A percentile compares a stretch with the other conserved stretches of the same genome.
phyloP scores from a whole-genome alignment of 148 eudicot genomes.

The Persicaria maculosa region DNA sequence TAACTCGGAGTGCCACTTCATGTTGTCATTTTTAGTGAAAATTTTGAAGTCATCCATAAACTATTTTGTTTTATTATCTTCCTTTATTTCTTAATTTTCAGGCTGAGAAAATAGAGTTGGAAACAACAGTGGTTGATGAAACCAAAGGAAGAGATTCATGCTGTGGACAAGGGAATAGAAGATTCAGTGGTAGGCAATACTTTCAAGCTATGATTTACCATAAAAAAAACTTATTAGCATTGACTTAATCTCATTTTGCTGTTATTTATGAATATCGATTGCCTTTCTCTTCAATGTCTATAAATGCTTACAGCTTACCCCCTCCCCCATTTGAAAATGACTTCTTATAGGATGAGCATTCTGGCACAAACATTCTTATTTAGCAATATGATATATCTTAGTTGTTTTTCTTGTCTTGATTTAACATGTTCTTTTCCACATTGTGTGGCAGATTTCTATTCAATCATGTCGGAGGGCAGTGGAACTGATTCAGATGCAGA shows the following conservation, averaged over 20 bases:
- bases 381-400: neutral
- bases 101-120: conserved; percentile 15
- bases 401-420: neutral
- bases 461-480: conserved; percentile 28
- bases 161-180: conserved; percentile 80
- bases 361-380: neutral
- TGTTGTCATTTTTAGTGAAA: neutral
- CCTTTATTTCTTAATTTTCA: conserved; percentile 1
- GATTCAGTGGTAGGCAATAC: conserved; percentile 77
- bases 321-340: neutral
- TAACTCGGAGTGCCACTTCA: neutral
- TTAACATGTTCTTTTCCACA: neutral
- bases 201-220: neutral
- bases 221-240: neutral
- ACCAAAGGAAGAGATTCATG: conserved; percentile 92
- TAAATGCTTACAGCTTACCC: neutral
- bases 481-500: conserved; percentile 82
- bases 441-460: conserved; percentile 2
- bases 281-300: neutral
- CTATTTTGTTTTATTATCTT: neutral
- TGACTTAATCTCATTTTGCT: neutral
- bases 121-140: conserved; percentile 12
- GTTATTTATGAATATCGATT: neutral
- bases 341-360: neutral
- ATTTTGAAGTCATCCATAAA: conserved; percentile 1